Conservation (phyloP, 305 asterid genomes). For the Fraxinus velutina region DNA sequence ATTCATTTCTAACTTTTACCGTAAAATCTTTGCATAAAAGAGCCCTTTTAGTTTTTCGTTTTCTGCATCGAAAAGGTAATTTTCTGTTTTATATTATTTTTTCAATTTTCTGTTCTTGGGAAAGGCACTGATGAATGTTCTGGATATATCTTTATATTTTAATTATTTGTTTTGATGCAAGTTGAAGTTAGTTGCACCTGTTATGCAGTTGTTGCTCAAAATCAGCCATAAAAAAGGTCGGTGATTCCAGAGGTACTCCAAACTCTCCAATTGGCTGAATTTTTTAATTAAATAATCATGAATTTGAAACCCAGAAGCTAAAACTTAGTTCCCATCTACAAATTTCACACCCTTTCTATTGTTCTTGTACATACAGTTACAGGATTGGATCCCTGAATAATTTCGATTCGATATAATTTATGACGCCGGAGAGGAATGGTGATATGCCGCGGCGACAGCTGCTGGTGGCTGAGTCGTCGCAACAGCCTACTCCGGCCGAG, state of each 20-base stretch:
- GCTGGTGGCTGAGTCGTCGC: constrained; percentile 1
- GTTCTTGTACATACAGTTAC: neutral
- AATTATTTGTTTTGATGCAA: neutral
- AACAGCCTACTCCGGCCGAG: constrained; percentile 48
- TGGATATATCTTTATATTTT: neutral
- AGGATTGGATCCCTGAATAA: neutral
- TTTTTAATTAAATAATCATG: neutral
- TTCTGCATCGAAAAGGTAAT: neutral
- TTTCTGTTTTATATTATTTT: neutral
- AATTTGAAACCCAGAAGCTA: neutral
- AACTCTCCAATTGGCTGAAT: neutral
- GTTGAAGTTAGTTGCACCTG: neutral
- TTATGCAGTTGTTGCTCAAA: neutral
- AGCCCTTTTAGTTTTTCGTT: too few relatives aligned
- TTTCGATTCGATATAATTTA: constrained; percentile 7
- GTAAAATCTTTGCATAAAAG: neutral
- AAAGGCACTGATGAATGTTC: neutral
- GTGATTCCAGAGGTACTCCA: neutral
- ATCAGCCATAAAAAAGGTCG: neutral
- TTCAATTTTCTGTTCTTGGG: neutral
- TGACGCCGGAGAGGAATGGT: constrained; percentile 30
- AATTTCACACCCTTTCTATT: neutral
- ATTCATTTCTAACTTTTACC: neutral
- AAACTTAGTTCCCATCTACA: neutral
- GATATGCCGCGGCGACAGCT: constrained; percentile 29